Conservation (phyloP, 805 yeast genomes). For the Candida pseudoglaebosa region DNA sequence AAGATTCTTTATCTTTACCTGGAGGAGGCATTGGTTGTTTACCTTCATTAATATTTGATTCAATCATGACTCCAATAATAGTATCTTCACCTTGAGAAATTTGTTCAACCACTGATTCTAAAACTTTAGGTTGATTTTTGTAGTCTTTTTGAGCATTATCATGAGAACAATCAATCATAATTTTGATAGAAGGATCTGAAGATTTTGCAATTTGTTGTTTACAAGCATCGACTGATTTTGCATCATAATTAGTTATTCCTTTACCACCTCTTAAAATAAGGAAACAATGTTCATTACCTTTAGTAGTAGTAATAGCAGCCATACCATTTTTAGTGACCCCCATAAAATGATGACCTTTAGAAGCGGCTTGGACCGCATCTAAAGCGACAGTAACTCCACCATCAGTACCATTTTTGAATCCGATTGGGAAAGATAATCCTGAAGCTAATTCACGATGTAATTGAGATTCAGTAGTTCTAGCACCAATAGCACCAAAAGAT, state of each 20-base stretch:
- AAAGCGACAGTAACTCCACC: slow-evolving; percentile 90
- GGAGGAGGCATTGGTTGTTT: slow-evolving; percentile 72
- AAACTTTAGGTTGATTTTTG: slow-evolving; percentile 94
- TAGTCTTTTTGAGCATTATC: slow-evolving; percentile 94
- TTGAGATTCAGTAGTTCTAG: slow-evolving; percentile 98
- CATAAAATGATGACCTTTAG: slow-evolving; percentile 91
- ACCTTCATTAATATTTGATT: slow-evolving; percentile 88
- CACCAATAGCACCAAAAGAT: slow-evolving; percentile 97
- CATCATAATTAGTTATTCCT: slow-evolving; percentile 89
- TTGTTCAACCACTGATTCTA: slow-evolving; percentile 76
- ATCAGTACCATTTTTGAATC: slow-evolving; percentile 98
- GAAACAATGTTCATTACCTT: slow-evolving; percentile 92
- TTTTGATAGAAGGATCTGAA: slow-evolving; percentile 45
- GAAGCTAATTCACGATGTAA: slow-evolving; percentile 96
- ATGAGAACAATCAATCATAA: slow-evolving; percentile 98
- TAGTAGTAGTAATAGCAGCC: slow-evolving; percentile 93
- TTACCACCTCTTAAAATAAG: slow-evolving; percentile 95
- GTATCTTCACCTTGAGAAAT: slow-evolving; percentile 72
- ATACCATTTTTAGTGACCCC: slow-evolving; percentile 97
- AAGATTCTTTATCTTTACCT: slow-evolving; percentile 48
- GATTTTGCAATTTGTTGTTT: slow-evolving; percentile 54
- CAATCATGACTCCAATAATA: slow-evolving; percentile 94
- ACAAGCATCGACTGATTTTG: slow-evolving; percentile 68
- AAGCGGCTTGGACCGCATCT: slow-evolving; percentile 91
- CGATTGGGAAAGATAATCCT: slow-evolving; percentile 97